Evolutionary conservation across 768 basidiomycete genomes (phyloP).

Genomic region (Suillus cothurnatus): DNA sequence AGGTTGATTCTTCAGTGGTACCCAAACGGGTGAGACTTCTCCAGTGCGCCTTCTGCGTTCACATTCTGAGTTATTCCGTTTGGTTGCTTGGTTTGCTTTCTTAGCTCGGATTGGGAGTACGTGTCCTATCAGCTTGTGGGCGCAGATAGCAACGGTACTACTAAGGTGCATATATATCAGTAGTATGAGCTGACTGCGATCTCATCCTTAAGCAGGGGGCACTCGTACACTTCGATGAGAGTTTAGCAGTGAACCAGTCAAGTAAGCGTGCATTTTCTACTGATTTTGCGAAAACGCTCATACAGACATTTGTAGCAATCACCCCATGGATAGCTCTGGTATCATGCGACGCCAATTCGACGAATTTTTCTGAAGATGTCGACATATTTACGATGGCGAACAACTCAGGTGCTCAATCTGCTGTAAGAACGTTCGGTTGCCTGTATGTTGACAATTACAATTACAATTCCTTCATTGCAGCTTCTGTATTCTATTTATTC

Average conservation of each 20-base stretch:
- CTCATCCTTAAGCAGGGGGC: conserved; percentile 56
- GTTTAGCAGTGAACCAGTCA: conserved; percentile 45
- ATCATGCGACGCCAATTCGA: conserved; percentile 78
- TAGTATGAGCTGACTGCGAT: not conserved
- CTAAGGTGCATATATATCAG: conserved; percentile 46
- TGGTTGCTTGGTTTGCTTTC: not conserved
- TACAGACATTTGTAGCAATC: conserved; percentile 32
- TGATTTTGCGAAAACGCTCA: conserved; percentile 3
- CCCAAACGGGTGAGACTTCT: conserved; percentile 46
- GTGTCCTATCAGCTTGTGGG: conserved; percentile 66
- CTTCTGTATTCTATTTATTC: conserved; percentile 78
- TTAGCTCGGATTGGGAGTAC: conserved; percentile 52
- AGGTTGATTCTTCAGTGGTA: conserved; percentile 65
- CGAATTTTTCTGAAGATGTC: conserved; percentile 53
- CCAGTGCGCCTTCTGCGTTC: conserved; percentile 5
- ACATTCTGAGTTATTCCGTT: conserved; percentile 14
- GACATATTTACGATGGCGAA: conserved; percentile 86
- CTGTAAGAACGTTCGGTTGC: conserved; percentile 47
- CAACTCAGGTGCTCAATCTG: conserved; percentile 78
- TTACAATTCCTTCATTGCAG: conserved; percentile 35
- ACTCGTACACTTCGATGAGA: conserved; percentile 82
- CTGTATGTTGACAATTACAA: conserved; percentile 5
- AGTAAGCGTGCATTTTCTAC: conserved; percentile 36
- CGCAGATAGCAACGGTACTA: conserved; percentile 48
- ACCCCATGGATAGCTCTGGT: conserved; percentile 94